These are phyloP conservation scores for Hericium coralloides DNA, from an alignment of 768 basidiomycete genomes.

Conservation along the genomic window DNA sequence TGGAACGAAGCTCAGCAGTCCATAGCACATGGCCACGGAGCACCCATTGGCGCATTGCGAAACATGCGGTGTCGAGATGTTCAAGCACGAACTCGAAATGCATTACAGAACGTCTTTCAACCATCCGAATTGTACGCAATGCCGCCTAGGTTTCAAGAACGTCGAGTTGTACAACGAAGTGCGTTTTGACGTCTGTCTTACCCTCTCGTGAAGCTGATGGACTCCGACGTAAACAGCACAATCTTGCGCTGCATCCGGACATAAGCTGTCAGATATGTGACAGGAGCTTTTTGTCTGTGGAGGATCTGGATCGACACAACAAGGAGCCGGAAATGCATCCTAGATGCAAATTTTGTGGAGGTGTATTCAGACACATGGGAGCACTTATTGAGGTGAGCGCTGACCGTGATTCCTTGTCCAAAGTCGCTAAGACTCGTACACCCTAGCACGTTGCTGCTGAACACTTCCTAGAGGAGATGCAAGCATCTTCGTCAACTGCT, in stretches of 20 bases:
- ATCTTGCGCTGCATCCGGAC: not conserved
- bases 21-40: not conserved
- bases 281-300: not conserved
- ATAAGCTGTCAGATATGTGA: not conserved
- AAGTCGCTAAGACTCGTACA: not conserved
- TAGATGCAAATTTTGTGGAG: constrained; percentile 4
- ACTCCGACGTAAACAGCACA: not conserved
- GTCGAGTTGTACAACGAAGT: not conserved
- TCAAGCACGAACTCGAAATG: not conserved
- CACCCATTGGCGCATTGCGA: not conserved
- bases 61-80: not conserved
- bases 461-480: not conserved
- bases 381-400: not conserved
- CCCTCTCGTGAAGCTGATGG: no score
- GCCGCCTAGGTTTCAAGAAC: not conserved
- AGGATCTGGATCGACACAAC: not conserved
- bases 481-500: not conserved
- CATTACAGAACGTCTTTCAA: not conserved
- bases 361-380: not conserved
- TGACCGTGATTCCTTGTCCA: not conserved
- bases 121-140: not conserved
- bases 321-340: not conserved
- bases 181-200: not conserved
- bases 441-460: not conserved
- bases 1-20: not conserved